These are phyloP conservation scores for Candida vartiovaarae DNA, from an alignment of 805 yeast genomes.

Conservation along the genomic window DNA sequence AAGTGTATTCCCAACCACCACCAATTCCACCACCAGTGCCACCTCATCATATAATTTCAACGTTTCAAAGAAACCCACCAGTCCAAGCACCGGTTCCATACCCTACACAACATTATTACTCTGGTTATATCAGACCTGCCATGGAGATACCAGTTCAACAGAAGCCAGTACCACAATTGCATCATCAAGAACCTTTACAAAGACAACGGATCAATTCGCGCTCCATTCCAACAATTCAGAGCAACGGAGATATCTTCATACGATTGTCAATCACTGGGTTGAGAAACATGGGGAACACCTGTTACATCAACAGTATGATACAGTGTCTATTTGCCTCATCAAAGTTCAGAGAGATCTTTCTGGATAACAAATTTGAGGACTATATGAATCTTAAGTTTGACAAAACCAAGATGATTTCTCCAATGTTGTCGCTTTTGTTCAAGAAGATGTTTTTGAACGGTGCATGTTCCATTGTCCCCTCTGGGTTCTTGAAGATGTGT, in stretches of 20 bases:
- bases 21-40: no score
- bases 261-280: conserved; percentile 52
- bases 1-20: background rate
- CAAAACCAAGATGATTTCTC: conserved; percentile 30
- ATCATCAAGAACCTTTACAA: conserved; percentile 4
- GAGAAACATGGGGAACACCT: conserved; percentile 63
- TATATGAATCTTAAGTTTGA: conserved; percentile 30
- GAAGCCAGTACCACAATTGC: background rate
- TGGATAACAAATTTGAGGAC: conserved; percentile 35
- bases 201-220: conserved; percentile 12
- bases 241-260: conserved; percentile 31
- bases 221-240: conserved; percentile 31
- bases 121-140: conserved; percentile 4
- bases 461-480: conserved; percentile 57
- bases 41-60: no score
- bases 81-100: conserved; percentile 5
- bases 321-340: conserved; percentile 59
- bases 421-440: conserved; percentile 47
- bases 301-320: conserved; percentile 68
- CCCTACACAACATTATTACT: conserved; percentile 1
- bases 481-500: conserved; percentile 49
- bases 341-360: conserved; percentile 42
- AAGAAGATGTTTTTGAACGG: conserved; percentile 53
- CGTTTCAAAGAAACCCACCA: no score
- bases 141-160: background rate